Evolutionary conservation across 2,329 filamentous ascomycete genomes (phyloP), one percentile per base, ranked within the genome.

Genomic region (Monilinia laxa): DNA sequence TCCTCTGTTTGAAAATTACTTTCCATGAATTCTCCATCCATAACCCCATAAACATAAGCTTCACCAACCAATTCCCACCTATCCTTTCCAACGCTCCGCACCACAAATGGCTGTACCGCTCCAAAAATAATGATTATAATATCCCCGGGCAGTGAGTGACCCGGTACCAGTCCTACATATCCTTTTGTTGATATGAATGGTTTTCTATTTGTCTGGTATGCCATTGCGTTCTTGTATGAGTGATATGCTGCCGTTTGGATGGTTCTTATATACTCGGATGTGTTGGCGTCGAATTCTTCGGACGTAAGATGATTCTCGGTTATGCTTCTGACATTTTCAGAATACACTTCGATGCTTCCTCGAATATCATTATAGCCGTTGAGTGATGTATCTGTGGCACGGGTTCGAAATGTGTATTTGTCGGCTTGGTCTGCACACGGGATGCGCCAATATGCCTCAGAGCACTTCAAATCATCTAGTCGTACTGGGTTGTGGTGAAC

Each of bases 401-500:
- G 42, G 11, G 55, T 45, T 16, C 55, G 45, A 28, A 47, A 54
- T 10, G 28, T 18, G 42, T n/a, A 51, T 4, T 23, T 42, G 23
- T 20, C 35, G 10, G 47, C 25, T 49, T 64, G 59, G 18, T 64
- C 67, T 18, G 67, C 64, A 16, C 64, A 67, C 4, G 59, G 59
- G 10, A 67, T 66, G 38, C 64, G 57, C 67, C 67, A 68, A 16
- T 59, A 45, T 14, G 64, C 67, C 49, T 66, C 67, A 20, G 42
- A 35, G 59, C 64, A 67, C 38, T 28, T 51, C 7, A 31, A 23
- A 3, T 38, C 14, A 47, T 65, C 42, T 10, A 38, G n/a, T n/a
- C 35, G 25, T 31, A 18, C 20, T 35, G 58, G 54, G 14, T 40
- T 40, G n/a, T 12, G 23, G 25, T 16, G 11, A 23, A 14, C 2